Evolutionary conservation across 441 rosid species (phyloP).

Genomic region (Euphorbia celastroides): DNA sequence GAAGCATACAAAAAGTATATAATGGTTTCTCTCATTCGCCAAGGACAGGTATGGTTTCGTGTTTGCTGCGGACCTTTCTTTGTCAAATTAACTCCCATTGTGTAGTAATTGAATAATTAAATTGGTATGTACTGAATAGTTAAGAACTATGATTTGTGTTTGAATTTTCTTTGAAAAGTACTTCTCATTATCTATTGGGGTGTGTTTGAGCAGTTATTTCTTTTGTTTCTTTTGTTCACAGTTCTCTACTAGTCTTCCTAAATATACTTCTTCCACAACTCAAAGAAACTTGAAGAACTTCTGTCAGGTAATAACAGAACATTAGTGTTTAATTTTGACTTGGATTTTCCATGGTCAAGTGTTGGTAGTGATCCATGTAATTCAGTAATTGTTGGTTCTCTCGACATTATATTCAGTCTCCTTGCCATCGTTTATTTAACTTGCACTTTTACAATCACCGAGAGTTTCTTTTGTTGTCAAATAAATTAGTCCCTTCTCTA

Average conservation of each 20-base stretch:
- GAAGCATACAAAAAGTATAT: slow-evolving; percentile 93
- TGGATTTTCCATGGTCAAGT: not conserved
- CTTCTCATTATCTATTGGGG: slow-evolving; percentile 13
- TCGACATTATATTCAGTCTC: not conserved
- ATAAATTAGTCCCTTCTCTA: not conserved
- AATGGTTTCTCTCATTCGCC: slow-evolving; percentile 74
- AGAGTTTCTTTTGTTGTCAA: not conserved
- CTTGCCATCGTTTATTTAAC: not conserved
- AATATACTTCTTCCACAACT: slow-evolving; percentile 72
- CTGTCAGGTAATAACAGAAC: slow-evolving; percentile 40
- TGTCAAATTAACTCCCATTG: slow-evolving; percentile 1
- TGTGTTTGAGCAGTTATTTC: slow-evolving; percentile 19
- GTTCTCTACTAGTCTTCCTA: slow-evolving; percentile 68
- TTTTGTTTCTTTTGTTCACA: slow-evolving; percentile 33
- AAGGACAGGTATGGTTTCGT: slow-evolving; percentile 57
- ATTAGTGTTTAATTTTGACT: not conserved
- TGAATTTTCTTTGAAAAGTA: not conserved
- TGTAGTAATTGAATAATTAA: not conserved
- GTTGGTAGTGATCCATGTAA: not conserved
- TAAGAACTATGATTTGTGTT: not conserved
- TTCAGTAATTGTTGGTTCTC: not conserved
- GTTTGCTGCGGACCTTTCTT: not conserved
- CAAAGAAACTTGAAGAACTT: slow-evolving; percentile 67
- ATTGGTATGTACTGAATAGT: too few relatives aligned
- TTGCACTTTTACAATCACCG: not conserved